A percentile compares a stretch with the other conserved stretches of the same genome.
phyloP scores from a whole-genome alignment of 345 rosid species.

The Gossypium australe region DNA sequence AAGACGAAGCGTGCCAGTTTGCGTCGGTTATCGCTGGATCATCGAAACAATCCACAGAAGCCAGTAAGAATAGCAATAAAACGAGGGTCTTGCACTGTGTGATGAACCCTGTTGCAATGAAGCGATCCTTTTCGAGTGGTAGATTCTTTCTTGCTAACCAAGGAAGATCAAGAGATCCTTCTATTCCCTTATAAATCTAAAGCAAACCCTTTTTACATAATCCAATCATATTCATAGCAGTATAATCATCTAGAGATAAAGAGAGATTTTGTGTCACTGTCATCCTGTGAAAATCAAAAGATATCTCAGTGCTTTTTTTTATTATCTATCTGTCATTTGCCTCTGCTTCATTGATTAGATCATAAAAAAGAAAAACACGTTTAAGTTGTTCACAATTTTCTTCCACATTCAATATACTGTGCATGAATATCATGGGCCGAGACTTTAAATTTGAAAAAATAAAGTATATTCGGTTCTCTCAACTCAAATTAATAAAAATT shows the following conservation, averaged over 20 bases:
- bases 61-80: neutral
- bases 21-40: neutral
- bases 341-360: no score
- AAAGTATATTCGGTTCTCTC: no score
- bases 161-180: neutral
- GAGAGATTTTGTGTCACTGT: neutral
- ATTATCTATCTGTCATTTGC: no score
- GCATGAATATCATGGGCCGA: no score
- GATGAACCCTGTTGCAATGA: neutral
- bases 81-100: neutral
- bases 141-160: neutral
- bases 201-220: neutral
- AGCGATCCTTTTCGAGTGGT: neutral
- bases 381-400: no score
- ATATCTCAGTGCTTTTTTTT: no score
- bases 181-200: neutral
- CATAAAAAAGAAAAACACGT: no score
- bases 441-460: no score
- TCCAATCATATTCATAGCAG: neutral
- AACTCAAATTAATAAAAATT: no score
- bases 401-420: no score
- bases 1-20: slow-evolving; percentile 21
- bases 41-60: neutral
- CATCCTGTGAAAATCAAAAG: no score
- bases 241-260: neutral